A percentile compares a stretch with the other conserved stretches of the same genome.
Evolutionary conservation across 2,329 filamentous ascomycete species (phyloP).

Genomic region (Alternaria ventricosa): DNA sequence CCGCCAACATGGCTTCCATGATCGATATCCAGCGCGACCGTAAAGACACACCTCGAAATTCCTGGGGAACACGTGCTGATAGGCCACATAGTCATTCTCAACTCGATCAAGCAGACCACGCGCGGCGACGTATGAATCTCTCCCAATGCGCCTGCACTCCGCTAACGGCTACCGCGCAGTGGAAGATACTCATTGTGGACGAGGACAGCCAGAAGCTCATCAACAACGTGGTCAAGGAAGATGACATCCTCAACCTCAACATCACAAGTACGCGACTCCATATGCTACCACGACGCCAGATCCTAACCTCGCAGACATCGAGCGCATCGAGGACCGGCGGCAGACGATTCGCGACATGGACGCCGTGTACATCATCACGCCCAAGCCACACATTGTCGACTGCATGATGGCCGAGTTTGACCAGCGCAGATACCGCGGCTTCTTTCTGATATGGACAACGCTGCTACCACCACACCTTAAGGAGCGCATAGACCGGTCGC

Average conservation of each 20-base stretch:
- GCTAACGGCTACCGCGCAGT: slow-evolving; percentile 62
- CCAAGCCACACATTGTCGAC: slow-evolving; percentile 86
- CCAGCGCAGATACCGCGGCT: slow-evolving; percentile 77
- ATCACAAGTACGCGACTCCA: slow-evolving; percentile 76
- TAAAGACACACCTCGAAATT: slow-evolving; percentile 43
- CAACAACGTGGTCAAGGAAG: slow-evolving; percentile 89
- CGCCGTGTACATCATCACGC: slow-evolving; percentile 89
- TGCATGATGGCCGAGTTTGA: slow-evolving; percentile 94
- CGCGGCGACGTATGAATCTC: slow-evolving; percentile 73
- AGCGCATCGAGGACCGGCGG: slow-evolving; percentile 87
- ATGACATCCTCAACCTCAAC: slow-evolving; percentile 96
- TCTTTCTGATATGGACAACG: slow-evolving; percentile 85
- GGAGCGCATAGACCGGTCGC: slow-evolving; percentile 75
- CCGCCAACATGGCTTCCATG: slow-evolving; percentile 77
- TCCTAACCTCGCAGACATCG: slow-evolving; percentile 74
- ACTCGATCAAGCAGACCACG: slow-evolving; percentile 77
- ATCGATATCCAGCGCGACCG: slow-evolving; percentile 83
- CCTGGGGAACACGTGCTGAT: slow-evolving; percentile 17
- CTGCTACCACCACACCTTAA: slow-evolving; percentile 74
- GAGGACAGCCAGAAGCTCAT: slow-evolving; percentile 82
- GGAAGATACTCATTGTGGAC: slow-evolving; percentile 96
- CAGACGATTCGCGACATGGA: slow-evolving; percentile 88
- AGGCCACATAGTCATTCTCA: slow-evolving; percentile 68
- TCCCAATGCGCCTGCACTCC: slow-evolving; percentile 15
- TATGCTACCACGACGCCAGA: background rate